Evolutionary conservation across 1,139 yeast genomes (phyloP).

Genomic region (Torulaspora pretoriensis): DNA sequence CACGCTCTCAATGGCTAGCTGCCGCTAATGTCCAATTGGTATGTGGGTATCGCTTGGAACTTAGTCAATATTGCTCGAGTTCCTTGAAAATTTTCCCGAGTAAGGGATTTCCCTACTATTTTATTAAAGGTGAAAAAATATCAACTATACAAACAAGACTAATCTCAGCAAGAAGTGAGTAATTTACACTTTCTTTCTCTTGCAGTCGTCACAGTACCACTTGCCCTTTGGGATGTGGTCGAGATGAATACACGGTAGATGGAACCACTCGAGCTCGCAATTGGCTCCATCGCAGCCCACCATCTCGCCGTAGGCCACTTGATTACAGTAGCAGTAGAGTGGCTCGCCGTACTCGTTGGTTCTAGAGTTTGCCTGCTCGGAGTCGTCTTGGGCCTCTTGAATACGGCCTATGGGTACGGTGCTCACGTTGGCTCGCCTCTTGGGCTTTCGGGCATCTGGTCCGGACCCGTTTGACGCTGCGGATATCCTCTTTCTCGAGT

Average conservation of each 20-base stretch:
- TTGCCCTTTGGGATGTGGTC: slow-evolving; percentile 90
- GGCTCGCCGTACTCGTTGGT: slow-evolving; percentile 49
- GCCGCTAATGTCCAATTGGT: neutral
- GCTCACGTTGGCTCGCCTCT: slow-evolving; percentile 15
- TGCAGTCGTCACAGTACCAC: slow-evolving; percentile 95
- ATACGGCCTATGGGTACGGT: slow-evolving; percentile 12
- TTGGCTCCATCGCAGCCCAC: slow-evolving; percentile 96
- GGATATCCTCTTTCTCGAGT: neutral
- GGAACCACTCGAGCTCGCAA: slow-evolving; percentile 96
- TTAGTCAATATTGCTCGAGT: neutral
- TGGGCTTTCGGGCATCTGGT: slow-evolving; percentile 15
- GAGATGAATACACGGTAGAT: slow-evolving; percentile 90
- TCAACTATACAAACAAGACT: neutral
- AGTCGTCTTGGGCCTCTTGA: slow-evolving; percentile 11
- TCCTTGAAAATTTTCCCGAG: neutral
- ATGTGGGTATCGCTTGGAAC: neutral
- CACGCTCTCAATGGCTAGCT: neutral
- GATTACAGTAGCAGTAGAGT: slow-evolving; percentile 91
- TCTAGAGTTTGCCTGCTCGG: slow-evolving; percentile 21
- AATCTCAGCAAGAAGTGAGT: neutral
- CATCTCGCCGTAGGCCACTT: slow-evolving; percentile 97
- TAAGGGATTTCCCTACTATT: neutral
- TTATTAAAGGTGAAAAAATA: neutral
- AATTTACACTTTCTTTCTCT: slow-evolving; percentile 9
- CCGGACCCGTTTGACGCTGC: slow-evolving; percentile 7